Evolutionary conservation across 1,284 basidiomycete genomes (phyloP), one percentile per base, ranked within the genome.

Genomic region (Dichomitus squalens): DNA sequence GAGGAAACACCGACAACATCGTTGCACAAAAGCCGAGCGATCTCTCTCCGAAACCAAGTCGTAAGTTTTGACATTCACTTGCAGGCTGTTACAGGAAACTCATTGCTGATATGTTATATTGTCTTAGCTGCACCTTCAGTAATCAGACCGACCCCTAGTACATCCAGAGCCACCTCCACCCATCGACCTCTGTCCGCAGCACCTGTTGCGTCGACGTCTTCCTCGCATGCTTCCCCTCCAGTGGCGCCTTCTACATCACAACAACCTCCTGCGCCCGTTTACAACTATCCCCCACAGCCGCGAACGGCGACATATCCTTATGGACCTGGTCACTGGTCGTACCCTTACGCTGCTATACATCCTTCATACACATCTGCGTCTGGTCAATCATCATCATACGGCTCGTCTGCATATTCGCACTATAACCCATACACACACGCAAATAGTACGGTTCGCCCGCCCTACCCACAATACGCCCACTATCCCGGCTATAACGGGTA

Each of bases 21-120:
- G 79, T 89, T 14, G 80, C 80, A 51, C 85, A 88, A 66, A 88
- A 86, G 65, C 87, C 87, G 18, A 77, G 79, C 2, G 84, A 85
- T 59, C 67, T 39, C 55, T 64, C 36, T 2, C 34, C 47, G 6
- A 38, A 23, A 29, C 71, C 76, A 59, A 31, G 29, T 47, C 65
- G 77, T 77, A 57, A 71, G 75, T 67, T 16, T 36, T 44, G n/a
- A 23, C 6, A 35, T n/a, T n/a, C n/a, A n/a, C n/a, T n/a, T n/a
- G n/a, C n/a, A n/a, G n/a, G n/a, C n/a, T n/a, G n/a, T n/a, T n/a
- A 27, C 33, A 21, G 31, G 38, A 9, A 7, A 16, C 21, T 6
- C 29, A 36, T 44, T 49, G 4, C 16, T 54, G 44, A 53, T 20
- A 34, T 49, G 8, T 47, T 7, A 35, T n/a, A 47, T 7, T 29